Evolutionary conservation across 495 filamentous ascomycete species (phyloP), one percentile per base, ranked within the genome.

Genomic region (Penicillium parvum): DNA sequence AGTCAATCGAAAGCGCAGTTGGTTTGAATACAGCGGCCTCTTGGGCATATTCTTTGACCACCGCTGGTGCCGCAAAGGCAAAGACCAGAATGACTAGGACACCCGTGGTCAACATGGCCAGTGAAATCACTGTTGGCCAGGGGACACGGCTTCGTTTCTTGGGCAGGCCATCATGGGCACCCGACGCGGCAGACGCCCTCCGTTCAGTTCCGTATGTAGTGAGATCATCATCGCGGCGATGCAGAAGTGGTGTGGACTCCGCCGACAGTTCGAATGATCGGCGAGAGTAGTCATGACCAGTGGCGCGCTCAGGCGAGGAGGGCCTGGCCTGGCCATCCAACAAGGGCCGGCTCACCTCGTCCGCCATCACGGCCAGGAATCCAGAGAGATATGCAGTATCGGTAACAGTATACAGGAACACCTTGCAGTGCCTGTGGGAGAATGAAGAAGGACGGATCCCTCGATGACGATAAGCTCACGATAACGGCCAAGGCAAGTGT

Each of bases 41-140:
- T 57, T 86, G 80, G 5, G 83, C 86, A 63, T 98, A 98, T 57
- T 85, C 77, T 60, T 94, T 82, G 14, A 91, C 78, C 5, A 83
- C 76, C 18, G 81, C 80, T 3, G 92, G 91, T 2, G 83, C 80
- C 36, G 92, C 75, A 68, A 96, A 94, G 1, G 81, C 89, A 57
- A 75, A 77, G 18, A 75, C 65, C 26, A 84, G 50, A 33, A 79
- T 74, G 0, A 50, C 47, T 26, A 83, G 42, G n/a, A 78, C 52
- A 1, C 63, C 56, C 4, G 67, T 39, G 22, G 62, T 73, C 16
- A 88, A 52, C 7, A 77, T 10, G 3, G 60, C 14, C 7, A 84
- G 62, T 4, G 77, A 72, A 28, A 85, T 57, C 7, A 82, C 54
- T n/a, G 69, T 73, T 8, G 79, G 72, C 79, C 77, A 83, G 64